Evolutionary conservation across 805 yeast genomes (phyloP).

Genomic region (Suhomyces faveliae): DNA sequence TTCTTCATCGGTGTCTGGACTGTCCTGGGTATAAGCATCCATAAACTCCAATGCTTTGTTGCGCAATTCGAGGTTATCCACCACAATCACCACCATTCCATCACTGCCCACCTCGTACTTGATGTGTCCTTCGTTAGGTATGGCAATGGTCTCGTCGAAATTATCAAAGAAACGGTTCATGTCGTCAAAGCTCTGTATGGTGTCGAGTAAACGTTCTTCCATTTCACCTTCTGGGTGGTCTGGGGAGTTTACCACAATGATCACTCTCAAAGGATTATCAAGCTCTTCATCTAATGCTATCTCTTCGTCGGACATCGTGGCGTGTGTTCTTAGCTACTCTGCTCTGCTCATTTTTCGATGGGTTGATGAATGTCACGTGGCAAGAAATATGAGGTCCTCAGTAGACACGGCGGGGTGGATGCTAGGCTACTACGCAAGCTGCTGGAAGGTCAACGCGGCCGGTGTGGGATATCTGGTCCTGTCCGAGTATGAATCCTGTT

Average conservation of each 20-base stretch:
- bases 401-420: too few species aligned
- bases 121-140: slow-evolving; percentile 53
- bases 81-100: slow-evolving; percentile 57
- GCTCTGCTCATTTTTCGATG: slow-evolving; percentile 1
- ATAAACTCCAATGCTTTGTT: slow-evolving; percentile 42
- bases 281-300: slow-evolving; percentile 26
- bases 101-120: slow-evolving; percentile 63
- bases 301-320: slow-evolving; percentile 8
- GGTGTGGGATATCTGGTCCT: too few species aligned
- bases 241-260: slow-evolving; percentile 41
- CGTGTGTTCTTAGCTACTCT: not conserved
- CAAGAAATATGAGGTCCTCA: too few species aligned
- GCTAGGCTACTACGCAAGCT: too few species aligned
- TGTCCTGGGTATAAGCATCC: slow-evolving; percentile 30
- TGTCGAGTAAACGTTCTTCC: slow-evolving; percentile 48
- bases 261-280: slow-evolving; percentile 47
- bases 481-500: too few species aligned
- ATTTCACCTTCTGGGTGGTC: slow-evolving; percentile 41
- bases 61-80: slow-evolving; percentile 39
- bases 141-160: slow-evolving; percentile 51
- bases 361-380: too few species aligned
- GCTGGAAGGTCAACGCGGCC: too few species aligned
- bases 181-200: slow-evolving; percentile 45
- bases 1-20: slow-evolving; percentile 3
- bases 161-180: slow-evolving; percentile 52